Percentiles rank a stretch among this genome's conserved stretches.
Conservation (phyloP, 2,329 filamentous ascomycete species). For the Fusarium nodosum region DNA sequence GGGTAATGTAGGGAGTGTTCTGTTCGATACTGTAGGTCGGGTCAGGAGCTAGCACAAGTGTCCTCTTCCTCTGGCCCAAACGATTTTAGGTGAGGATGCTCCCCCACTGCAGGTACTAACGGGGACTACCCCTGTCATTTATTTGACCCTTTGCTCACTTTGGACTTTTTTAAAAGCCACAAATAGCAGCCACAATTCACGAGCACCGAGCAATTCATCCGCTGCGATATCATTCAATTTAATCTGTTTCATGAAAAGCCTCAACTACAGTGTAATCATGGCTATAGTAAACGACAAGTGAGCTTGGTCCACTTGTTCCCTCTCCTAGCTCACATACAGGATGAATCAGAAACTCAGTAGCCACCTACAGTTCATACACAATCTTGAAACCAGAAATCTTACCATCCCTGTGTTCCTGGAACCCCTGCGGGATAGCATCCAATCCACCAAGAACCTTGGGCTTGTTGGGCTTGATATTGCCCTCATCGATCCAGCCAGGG, state of each 20-base stretch:
- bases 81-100: constrained; percentile 47
- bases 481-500: constrained; percentile 52
- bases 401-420: constrained; percentile 56
- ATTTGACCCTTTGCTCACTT: constrained; percentile 16
- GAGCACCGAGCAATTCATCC: background rate
- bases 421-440: constrained; percentile 52
- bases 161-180: constrained; percentile 25
- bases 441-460: constrained; percentile 52
- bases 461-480: constrained; percentile 55
- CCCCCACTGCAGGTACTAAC: constrained; percentile 43
- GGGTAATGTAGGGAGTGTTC: constrained; percentile 44
- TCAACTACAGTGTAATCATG: background rate
- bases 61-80: constrained; percentile 46
- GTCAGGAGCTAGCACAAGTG: constrained; percentile 50
- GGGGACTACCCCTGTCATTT: constrained; percentile 19
- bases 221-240: background rate
- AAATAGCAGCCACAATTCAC: constrained; percentile 17
- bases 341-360: background rate
- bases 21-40: constrained; percentile 28
- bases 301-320: background rate
- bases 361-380: constrained; percentile 51
- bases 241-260: background rate
- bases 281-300: background rate
- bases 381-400: constrained; percentile 58
- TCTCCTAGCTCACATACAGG: background rate